phyloP scores from a whole-genome alignment of 139 green algal species.

The Volvox reticuliferus region DNA sequence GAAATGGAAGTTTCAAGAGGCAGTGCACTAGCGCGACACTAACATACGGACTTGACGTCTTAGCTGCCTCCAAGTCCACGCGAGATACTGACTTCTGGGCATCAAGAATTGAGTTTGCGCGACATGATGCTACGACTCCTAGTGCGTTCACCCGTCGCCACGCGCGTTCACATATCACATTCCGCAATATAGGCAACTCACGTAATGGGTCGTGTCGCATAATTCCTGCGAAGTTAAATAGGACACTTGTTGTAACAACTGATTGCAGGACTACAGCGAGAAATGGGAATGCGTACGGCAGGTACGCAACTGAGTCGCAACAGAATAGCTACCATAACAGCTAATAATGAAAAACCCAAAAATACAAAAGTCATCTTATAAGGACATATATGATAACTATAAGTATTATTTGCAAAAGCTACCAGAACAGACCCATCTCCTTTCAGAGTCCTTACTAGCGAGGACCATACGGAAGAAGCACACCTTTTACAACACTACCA shows the following conservation, averaged over 20 bases:
- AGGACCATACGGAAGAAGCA: too few species aligned
- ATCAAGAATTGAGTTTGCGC: not conserved
- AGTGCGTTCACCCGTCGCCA: not conserved
- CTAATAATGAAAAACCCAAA: not conserved
- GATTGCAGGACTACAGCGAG: too few species aligned
- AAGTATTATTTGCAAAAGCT: too few species aligned
- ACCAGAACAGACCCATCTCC: too few species aligned
- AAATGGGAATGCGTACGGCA: not conserved
- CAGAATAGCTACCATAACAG: not conserved
- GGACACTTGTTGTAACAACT: too few species aligned
- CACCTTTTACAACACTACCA: too few species aligned
- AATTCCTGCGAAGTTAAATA: not conserved
- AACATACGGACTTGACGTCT: not conserved
- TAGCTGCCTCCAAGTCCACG: not conserved
- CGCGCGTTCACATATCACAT: conserved; percentile 1
- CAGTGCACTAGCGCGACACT: not conserved
- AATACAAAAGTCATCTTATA: too few species aligned
- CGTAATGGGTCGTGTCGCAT: not conserved
- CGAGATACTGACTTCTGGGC: not conserved
- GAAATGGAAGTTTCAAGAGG: too few species aligned
- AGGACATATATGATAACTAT: too few species aligned
- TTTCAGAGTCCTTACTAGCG: too few species aligned
- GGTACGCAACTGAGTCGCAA: not conserved
- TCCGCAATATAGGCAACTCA: conserved; percentile 5
- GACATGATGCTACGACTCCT: not conserved